Percentiles rank a stretch among this genome's conserved stretches.
phyloP scores from a whole-genome alignment of 148 eudicot species.

The Vaccinium darrowii region DNA sequence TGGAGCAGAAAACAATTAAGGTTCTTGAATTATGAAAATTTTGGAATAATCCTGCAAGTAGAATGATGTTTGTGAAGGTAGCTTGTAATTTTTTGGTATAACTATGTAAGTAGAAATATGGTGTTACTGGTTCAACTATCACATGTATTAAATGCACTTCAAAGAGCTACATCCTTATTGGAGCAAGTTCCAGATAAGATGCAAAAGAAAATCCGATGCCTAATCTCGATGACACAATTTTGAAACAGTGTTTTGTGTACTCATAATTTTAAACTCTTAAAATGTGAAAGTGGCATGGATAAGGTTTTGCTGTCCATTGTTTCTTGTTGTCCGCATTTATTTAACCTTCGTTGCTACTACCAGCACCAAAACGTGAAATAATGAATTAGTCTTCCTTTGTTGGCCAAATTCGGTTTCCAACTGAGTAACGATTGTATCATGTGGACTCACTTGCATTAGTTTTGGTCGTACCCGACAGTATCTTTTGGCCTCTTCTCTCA shows the following conservation, averaged over 20 bases:
- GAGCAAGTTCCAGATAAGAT: background rate
- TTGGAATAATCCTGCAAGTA: background rate
- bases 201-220: background rate
- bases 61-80: background rate
- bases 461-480: background rate
- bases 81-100: background rate
- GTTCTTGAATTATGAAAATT: background rate
- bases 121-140: background rate
- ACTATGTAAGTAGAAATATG: background rate
- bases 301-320: background rate
- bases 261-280: background rate
- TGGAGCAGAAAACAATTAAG: background rate
- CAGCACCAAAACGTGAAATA: background rate
- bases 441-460: background rate
- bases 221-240: background rate
- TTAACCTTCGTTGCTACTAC: background rate
- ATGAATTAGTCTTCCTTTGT: background rate
- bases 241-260: background rate
- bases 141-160: background rate
- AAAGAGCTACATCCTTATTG: background rate
- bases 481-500: background rate
- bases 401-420: background rate
- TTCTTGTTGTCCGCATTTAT: background rate
- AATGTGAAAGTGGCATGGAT: background rate
- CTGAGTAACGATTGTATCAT: background rate